Base-by-base conservation (phyloP, 1,284 basidiomycete species). In the Malassezia arunalokei region DNA sequence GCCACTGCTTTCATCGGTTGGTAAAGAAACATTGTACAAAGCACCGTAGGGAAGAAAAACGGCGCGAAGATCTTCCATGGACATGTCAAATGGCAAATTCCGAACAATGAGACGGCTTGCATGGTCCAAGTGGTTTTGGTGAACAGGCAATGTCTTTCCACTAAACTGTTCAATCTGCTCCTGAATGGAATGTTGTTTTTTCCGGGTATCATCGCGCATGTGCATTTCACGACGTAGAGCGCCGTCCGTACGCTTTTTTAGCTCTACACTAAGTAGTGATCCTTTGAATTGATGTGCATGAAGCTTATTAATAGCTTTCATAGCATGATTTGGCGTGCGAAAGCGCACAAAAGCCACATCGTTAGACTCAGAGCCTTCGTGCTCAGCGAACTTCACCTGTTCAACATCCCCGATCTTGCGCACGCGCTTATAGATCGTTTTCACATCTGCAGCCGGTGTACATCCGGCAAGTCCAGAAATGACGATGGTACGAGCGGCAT, bases 281-380 rank as follows among this genome's bases (percentile, higher is more conserved):
- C 89, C 89, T 74, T 95, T 94, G 80, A 85, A 95, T 38, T 90
- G 83, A 71, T 94, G 89, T 0, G 87, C 87, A 70, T 98, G 88
- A 0, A 98, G 81, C 75, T 88, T 90, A 53, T 76, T 77, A 29
- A 87, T 80, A 1, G 85, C 85, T 17, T 83, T 81, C 45, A 80
- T 78, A 0, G 90, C 88, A 49, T 81, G 77, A 20, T 73, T 69
- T 20, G 89, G 83, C 0, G 81, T 82, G 1, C 79, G 76, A 74
- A 92, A 94, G 29, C 89, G 66, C 39, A 86, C 81, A 63, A 87
- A 79, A 3, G 89, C 90, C 8, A 66, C 63, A 40, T 72, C 68
- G 6, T 8, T 11, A 1, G 20, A 48, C 11, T 29, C 33, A 8
- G 12, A n/a, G n/a, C 35, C 47, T 15, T 35, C 15, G 12, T 6